phyloP scores from a whole-genome alignment of 345 rosid genomes.

The Euphorbia peplus region DNA sequence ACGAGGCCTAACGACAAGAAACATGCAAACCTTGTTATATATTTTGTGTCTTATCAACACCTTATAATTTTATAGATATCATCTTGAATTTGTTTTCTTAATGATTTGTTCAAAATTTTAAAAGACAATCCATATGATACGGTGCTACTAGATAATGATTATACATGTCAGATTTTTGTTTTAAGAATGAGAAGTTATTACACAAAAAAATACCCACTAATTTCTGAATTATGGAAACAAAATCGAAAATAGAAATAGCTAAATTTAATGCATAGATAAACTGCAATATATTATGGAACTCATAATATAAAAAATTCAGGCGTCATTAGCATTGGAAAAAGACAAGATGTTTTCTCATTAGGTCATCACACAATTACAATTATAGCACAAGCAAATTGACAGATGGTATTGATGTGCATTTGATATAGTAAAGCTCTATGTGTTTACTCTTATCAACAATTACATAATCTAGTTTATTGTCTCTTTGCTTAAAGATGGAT shows the following conservation, averaged over 20 bases:
- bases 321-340: background rate
- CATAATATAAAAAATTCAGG: background rate
- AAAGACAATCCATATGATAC: background rate
- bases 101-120: too few relatives aligned
- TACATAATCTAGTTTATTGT: background rate
- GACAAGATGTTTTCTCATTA: background rate
- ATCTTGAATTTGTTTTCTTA: background rate
- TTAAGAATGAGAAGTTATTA: background rate
- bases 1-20: background rate
- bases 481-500: background rate
- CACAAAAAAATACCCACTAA: background rate
- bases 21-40: background rate
- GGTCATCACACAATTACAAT: background rate
- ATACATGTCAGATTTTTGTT: background rate
- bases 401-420: background rate
- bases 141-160: background rate
- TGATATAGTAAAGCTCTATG: background rate
- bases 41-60: background rate
- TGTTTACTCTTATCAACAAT: background rate
- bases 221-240: background rate
- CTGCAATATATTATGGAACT: background rate
- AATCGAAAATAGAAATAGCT: background rate
- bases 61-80: background rate
- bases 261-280: background rate
- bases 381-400: background rate